Percentiles rank a stretch among this genome's conserved stretches.
Conservation (phyloP, 176 grass and related monocot genomes). For the Urochloa ruziziensis region DNA sequence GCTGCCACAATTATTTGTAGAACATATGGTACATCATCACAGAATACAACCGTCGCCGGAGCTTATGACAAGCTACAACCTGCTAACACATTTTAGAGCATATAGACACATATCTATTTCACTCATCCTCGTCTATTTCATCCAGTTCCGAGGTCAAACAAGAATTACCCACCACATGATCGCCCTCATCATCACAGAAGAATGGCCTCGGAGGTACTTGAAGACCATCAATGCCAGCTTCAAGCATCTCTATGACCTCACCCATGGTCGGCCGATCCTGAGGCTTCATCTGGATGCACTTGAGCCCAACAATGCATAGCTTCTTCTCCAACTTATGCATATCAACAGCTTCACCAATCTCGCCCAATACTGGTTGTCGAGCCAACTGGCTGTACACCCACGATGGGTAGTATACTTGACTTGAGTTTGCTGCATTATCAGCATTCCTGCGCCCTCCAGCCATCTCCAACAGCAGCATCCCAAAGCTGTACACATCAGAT, state of each 20-base stretch:
- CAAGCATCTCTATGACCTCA: slow-evolving; percentile 48
- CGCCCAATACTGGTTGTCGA: background rate
- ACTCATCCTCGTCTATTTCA: too few relatives aligned
- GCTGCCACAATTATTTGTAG: too few relatives aligned
- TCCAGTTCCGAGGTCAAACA: too few relatives aligned
- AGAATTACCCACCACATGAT: background rate
- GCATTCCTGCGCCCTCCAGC: slow-evolving; percentile 30
- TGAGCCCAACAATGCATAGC: slow-evolving; percentile 32
- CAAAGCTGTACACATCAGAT: slow-evolving; percentile 54
- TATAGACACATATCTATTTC: too few relatives aligned
- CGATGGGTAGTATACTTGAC: slow-evolving; percentile 38
- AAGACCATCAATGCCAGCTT: background rate
- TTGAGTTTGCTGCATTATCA: background rate
- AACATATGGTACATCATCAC: too few relatives aligned
- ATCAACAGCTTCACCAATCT: background rate
- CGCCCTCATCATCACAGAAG: background rate
- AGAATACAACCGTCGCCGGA: too few relatives aligned
- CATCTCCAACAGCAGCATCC: slow-evolving; percentile 63
- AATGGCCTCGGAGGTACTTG: slow-evolving; percentile 31
- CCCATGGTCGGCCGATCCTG: slow-evolving; percentile 28
- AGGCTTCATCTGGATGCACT: slow-evolving; percentile 49
- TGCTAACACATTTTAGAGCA: too few relatives aligned
- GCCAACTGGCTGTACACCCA: slow-evolving; percentile 25
- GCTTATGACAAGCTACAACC: too few relatives aligned
- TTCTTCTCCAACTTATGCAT: slow-evolving; percentile 43